phyloP scores from a whole-genome alignment of 306 rosid genomes.

The Boehmeria nivea region DNA sequence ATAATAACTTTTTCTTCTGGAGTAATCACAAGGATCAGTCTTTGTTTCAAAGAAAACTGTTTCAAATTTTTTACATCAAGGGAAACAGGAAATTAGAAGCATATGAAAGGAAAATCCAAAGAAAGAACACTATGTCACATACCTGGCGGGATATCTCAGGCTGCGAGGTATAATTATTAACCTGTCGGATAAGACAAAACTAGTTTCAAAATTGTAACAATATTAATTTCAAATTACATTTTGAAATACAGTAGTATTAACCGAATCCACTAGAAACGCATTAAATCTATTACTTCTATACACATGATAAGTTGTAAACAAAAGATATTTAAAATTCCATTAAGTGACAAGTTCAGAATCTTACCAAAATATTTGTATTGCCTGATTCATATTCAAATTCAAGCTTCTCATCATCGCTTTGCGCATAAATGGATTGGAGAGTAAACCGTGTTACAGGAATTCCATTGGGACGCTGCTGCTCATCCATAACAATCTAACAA shows the following conservation, averaged over 20 bases:
- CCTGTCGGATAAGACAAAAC: constrained; percentile 39
- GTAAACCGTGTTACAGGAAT: constrained; percentile 84
- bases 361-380: constrained; percentile 84
- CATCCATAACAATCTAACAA: constrained; percentile 96
- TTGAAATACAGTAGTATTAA: background rate
- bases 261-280: background rate
- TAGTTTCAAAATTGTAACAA: background rate
- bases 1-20: too few species aligned
- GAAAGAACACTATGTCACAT: constrained; percentile 12
- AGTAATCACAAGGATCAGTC: too few species aligned
- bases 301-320: background rate
- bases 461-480: constrained; percentile 87
- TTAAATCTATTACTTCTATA: background rate
- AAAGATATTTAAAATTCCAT: background rate
- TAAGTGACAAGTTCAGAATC: too few species aligned
- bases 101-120: background rate
- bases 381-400: constrained; percentile 97
- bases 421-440: constrained; percentile 87
- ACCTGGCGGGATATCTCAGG: constrained; percentile 91
- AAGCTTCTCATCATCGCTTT: constrained; percentile 87
- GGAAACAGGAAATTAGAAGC: too few species aligned
- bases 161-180: constrained; percentile 64
- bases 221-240: background rate
- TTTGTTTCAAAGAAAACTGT: too few species aligned
- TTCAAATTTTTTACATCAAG: too few species aligned